Evolutionary conservation across 768 basidiomycete genomes (phyloP).

Genomic region (Tephrocybe sp.): DNA sequence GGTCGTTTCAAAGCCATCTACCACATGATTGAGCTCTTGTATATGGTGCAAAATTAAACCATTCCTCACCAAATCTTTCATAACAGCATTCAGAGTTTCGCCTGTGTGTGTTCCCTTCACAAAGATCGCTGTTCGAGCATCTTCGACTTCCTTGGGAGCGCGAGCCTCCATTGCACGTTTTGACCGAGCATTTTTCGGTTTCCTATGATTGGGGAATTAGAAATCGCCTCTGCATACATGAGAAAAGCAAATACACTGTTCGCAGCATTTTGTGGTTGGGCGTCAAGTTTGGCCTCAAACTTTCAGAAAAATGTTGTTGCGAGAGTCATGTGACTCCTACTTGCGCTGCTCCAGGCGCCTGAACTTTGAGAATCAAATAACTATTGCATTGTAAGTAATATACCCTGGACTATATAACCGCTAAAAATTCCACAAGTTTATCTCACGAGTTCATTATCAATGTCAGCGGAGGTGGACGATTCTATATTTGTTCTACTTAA

Average conservation of each 20-base stretch:
- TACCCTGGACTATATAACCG: too few relatives aligned
- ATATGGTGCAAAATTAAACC: neutral
- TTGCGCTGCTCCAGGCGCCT: too few relatives aligned
- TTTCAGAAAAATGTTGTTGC: too few relatives aligned
- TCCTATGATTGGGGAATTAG: slow-evolving; percentile 32
- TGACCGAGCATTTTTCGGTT: slow-evolving; percentile 94
- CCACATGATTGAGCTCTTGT: neutral
- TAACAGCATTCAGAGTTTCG: slow-evolving; percentile 71
- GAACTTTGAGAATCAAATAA: too few relatives aligned
- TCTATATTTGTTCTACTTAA: slow-evolving; percentile 7
- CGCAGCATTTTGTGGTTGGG: slow-evolving; percentile 6
- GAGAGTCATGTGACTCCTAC: neutral
- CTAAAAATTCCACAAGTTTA: too few relatives aligned
- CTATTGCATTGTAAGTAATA: too few relatives aligned
- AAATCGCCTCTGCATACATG: neutral
- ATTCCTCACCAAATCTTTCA: slow-evolving; percentile 77
- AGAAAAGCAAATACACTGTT: slow-evolving; percentile 5
- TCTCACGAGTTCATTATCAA: too few relatives aligned
- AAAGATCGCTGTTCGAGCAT: slow-evolving; percentile 83
- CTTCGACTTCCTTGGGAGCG: slow-evolving; percentile 88
- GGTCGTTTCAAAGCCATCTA: slow-evolving; percentile 96
- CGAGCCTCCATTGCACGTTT: slow-evolving; percentile 87
- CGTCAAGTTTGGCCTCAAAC: too few relatives aligned
- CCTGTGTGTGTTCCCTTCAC: slow-evolving; percentile 87
- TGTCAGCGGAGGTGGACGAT: neutral